Evolutionary conservation across 768 basidiomycete species (phyloP).

Genomic region (Tylopilus vinaceipallidus): DNA sequence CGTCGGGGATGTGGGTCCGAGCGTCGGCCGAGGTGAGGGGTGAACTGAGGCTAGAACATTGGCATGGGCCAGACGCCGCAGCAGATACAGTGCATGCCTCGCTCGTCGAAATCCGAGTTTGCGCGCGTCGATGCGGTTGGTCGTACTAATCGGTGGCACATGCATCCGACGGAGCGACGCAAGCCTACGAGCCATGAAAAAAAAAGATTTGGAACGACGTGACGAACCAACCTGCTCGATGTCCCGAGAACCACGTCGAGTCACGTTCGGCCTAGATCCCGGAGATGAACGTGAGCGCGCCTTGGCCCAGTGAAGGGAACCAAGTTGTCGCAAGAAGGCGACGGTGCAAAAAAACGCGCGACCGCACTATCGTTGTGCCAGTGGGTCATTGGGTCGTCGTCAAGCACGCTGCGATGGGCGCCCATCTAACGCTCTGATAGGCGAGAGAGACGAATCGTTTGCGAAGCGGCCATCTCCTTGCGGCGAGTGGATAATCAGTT

Average conservation of each 20-base stretch:
- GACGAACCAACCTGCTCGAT: neutral
- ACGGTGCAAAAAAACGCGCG: neutral
- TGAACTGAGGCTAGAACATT: neutral
- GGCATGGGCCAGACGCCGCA: too few species aligned
- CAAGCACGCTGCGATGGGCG: too few species aligned
- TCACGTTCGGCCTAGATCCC: conserved; percentile 3
- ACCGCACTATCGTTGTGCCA: neutral
- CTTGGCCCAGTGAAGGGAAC: neutral
- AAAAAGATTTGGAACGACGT: neutral
- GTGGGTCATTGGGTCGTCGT: too few species aligned
- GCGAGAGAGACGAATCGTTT: too few species aligned
- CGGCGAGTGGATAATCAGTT: too few species aligned
- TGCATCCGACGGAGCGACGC: too few species aligned
- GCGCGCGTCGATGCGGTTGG: too few species aligned
- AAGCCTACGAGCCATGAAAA: too few species aligned
- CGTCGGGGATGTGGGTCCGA: conserved; percentile 1
- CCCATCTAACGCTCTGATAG: too few species aligned
- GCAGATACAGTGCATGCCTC: neutral
- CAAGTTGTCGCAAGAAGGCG: neutral
- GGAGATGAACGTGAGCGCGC: conserved; percentile 15
- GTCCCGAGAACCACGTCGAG: neutral
- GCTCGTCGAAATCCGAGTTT: too few species aligned
- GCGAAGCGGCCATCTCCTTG: too few species aligned
- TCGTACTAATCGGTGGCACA: too few species aligned
- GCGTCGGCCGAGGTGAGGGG: neutral